Conservation (phyloP, 2,329 filamentous ascomycete genomes). For the Cryoendolithus antarcticus region DNA sequence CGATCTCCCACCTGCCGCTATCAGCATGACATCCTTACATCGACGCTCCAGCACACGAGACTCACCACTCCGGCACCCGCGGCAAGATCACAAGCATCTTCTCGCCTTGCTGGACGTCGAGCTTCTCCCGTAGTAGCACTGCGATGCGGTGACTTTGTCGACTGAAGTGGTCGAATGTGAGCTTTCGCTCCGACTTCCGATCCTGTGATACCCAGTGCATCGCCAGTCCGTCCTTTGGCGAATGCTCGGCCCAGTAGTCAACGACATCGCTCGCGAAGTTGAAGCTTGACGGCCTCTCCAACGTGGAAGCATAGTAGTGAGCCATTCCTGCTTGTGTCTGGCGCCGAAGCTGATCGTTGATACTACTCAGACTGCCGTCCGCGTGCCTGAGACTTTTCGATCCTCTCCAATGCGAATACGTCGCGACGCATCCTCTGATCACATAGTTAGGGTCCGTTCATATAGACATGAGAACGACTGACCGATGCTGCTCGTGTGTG, state of each 20-base stretch:
- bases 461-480: too few relatives aligned
- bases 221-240: constrained; percentile 17
- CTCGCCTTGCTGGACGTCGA: constrained; percentile 24
- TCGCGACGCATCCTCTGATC: too few relatives aligned
- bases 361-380: too few relatives aligned
- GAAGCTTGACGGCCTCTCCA: constrained; percentile 20
- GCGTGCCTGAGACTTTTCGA: too few relatives aligned
- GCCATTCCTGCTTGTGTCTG: constrained; percentile 9
- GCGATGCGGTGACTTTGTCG: constrained; percentile 26
- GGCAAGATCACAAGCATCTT: constrained; percentile 26
- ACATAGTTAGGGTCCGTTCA: too few relatives aligned
- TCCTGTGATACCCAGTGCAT: constrained; percentile 29
- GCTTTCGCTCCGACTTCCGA: constrained; percentile 14
- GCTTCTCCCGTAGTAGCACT: constrained; percentile 19
- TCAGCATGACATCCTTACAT: constrained; percentile 1
- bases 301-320: constrained; percentile 14
- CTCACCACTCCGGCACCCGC: constrained; percentile 23
- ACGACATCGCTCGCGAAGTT: constrained; percentile 31
- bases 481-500: too few relatives aligned
- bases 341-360: too few relatives aligned
- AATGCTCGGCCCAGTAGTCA: constrained; percentile 26
- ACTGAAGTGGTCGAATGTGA: constrained; percentile 27
- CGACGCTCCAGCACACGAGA: background rate
- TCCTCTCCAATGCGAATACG: too few relatives aligned
- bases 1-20: constrained; percentile 27